Evolutionary conservation across 306 rosid species (phyloP).

Genomic region (Potentilla sterilis): DNA sequence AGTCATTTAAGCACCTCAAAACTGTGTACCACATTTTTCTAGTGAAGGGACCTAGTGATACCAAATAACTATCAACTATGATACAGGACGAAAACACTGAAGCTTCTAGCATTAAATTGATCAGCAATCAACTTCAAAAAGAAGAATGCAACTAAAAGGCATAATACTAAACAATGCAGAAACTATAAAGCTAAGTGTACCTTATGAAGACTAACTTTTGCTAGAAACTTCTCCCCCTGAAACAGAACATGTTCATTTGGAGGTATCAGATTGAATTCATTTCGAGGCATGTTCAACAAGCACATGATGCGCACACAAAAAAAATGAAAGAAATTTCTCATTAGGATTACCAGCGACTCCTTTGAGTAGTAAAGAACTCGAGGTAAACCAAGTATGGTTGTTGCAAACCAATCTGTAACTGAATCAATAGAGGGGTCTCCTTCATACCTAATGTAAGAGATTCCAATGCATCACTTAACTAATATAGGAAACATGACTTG

Average conservation of each 20-base stretch:
- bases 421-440: slow-evolving; percentile 65
- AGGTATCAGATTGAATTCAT: slow-evolving; percentile 14
- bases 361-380: slow-evolving; percentile 74
- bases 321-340: neutral
- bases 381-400: slow-evolving; percentile 66
- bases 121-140: neutral
- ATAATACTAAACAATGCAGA: neutral
- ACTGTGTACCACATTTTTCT: neutral
- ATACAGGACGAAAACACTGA: neutral
- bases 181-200: slow-evolving; percentile 30
- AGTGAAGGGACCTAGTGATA: neutral
- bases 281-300: slow-evolving; percentile 19
- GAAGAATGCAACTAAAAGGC: neutral
- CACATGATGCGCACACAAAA: neutral
- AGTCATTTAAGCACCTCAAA: neutral
- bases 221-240: slow-evolving; percentile 75
- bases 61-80: neutral
- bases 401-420: slow-evolving; percentile 88
- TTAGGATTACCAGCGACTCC: slow-evolving; percentile 69
- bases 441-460: slow-evolving; percentile 50
- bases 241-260: slow-evolving; percentile 24
- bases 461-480: neutral
- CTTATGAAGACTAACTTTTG: slow-evolving; percentile 72
- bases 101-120: neutral
- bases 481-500: neutral